These are phyloP conservation scores for Hortiboletus campestris DNA, from an alignment of 768 basidiomycete species.

Conservation along the genomic window DNA sequence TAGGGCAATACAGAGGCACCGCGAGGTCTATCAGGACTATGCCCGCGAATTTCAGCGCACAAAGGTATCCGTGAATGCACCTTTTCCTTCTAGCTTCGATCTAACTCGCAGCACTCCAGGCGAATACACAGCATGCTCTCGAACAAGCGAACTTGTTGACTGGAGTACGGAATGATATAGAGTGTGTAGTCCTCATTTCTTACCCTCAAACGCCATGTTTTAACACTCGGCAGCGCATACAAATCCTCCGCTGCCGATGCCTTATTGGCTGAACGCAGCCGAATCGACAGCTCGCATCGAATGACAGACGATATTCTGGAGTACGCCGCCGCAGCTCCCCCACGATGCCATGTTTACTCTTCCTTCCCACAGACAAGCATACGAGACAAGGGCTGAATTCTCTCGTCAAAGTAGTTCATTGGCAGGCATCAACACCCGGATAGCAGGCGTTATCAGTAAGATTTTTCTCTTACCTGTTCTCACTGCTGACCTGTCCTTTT, in stretches of 20 bases:
- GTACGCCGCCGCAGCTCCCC: slow-evolving; percentile 43
- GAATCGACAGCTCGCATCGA: slow-evolving; percentile 88
- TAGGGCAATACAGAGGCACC: slow-evolving; percentile 86
- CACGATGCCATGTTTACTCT: neutral
- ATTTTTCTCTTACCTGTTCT: neutral
- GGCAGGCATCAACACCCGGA: slow-evolving; percentile 76
- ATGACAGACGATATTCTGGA: slow-evolving; percentile 93
- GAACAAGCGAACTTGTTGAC: slow-evolving; percentile 85
- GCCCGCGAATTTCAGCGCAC: slow-evolving; percentile 81
- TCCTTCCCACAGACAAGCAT: slow-evolving; percentile 72
- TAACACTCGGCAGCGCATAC: slow-evolving; percentile 63
- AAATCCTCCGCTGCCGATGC: slow-evolving; percentile 88
- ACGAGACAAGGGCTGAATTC: slow-evolving; percentile 95
- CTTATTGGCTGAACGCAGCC: slow-evolving; percentile 80
- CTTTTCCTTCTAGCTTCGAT: neutral
- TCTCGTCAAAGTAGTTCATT: slow-evolving; percentile 74
- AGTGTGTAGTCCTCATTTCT: slow-evolving; percentile 48
- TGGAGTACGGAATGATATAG: slow-evolving; percentile 94
- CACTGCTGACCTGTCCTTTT: neutral
- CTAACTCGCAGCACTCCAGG: slow-evolving; percentile 39
- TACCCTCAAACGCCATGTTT: neutral
- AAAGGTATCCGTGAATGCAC: slow-evolving; percentile 49
- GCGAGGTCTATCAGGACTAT: slow-evolving; percentile 88
- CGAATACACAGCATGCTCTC: slow-evolving; percentile 77
- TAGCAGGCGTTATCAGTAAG: slow-evolving; percentile 81